phyloP scores from a whole-genome alignment of 2,329 filamentous ascomycete genomes.

The Paecilomyces dactylethromorphus region DNA sequence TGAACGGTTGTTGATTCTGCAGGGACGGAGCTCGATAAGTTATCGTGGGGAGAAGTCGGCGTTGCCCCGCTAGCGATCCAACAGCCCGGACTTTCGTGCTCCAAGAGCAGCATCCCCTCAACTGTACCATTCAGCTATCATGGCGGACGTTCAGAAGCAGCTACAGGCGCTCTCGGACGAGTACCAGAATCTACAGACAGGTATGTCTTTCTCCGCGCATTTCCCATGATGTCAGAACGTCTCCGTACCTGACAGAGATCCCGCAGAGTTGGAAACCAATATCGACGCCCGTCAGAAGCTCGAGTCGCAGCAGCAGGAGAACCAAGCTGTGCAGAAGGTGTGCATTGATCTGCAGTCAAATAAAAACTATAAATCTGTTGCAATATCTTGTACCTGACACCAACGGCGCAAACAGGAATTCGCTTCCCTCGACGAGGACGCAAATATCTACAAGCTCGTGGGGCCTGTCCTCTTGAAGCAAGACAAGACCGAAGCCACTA shows the following conservation, averaged over 20 bases:
- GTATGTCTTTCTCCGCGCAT: conserved; percentile 38
- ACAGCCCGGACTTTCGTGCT: background rate
- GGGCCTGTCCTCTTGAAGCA: conserved; percentile 92
- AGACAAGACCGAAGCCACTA: conserved; percentile 81
- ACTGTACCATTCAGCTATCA: conserved; percentile 28
- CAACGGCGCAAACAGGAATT: conserved; percentile 61
- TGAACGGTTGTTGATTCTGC: background rate
- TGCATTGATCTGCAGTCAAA: conserved; percentile 4
- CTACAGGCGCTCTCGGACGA: conserved; percentile 81
- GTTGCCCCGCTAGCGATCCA: conserved; percentile 7
- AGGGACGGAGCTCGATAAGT: background rate
- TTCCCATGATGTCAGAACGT: background rate
- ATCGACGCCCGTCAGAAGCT: conserved; percentile 82
- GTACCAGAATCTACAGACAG: conserved; percentile 79
- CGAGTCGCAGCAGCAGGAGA: conserved; percentile 89
- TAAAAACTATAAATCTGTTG: background rate
- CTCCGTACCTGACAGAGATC: background rate
- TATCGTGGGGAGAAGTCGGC: background rate
- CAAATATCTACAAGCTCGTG: conserved; percentile 92
- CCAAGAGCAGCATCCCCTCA: background rate
- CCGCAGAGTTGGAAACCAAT: conserved; percentile 66
- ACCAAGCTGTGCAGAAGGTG: conserved; percentile 77
- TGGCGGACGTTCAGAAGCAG: conserved; percentile 68
- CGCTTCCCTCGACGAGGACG: conserved; percentile 65
- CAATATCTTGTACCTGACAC: background rate